Evolutionary conservation across 2,329 filamentous ascomycete species (phyloP).

Genomic region (Claviceps maximensis): DNA sequence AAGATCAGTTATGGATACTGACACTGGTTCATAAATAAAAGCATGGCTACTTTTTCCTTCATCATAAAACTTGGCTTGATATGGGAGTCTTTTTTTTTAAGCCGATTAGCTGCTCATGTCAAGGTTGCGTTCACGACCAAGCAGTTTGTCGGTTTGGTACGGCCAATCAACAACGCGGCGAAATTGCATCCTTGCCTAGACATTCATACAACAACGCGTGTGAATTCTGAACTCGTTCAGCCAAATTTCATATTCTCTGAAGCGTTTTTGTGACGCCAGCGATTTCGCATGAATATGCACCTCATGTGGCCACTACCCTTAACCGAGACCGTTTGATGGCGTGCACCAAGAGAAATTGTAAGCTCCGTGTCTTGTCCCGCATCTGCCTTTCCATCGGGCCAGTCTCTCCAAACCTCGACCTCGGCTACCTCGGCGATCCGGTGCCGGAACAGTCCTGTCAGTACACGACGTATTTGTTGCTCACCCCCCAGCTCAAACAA

Average conservation of each 20-base stretch:
- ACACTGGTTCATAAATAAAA: background rate
- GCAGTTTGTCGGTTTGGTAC: too few relatives aligned
- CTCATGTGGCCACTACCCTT: constrained; percentile 36
- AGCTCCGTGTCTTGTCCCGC: constrained; percentile 15
- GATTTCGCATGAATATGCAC: constrained; percentile 21
- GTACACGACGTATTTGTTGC: constrained; percentile 53
- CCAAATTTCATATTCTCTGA: background rate
- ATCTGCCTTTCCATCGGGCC: constrained; percentile 30
- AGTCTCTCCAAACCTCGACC: constrained; percentile 62
- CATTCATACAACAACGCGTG: too few relatives aligned
- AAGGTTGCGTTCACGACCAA: too few relatives aligned
- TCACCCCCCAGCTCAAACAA: constrained; percentile 62
- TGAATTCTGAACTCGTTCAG: too few relatives aligned
- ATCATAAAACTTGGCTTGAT: background rate
- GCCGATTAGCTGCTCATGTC: too few relatives aligned
- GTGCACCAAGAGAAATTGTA: constrained; percentile 10
- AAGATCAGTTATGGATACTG: background rate
- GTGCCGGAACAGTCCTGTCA: constrained; percentile 27
- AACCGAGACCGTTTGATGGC: constrained; percentile 19
- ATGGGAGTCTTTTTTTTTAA: background rate
- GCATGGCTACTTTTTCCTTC: background rate
- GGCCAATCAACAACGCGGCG: too few relatives aligned
- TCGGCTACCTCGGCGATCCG: constrained; percentile 16
- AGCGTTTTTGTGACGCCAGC: background rate
- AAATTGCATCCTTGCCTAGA: too few relatives aligned